Evolutionary conservation across 768 basidiomycete genomes (phyloP), one percentile per base, ranked within the genome.

Genomic region (Coprinellus aureogranulatus): DNA sequence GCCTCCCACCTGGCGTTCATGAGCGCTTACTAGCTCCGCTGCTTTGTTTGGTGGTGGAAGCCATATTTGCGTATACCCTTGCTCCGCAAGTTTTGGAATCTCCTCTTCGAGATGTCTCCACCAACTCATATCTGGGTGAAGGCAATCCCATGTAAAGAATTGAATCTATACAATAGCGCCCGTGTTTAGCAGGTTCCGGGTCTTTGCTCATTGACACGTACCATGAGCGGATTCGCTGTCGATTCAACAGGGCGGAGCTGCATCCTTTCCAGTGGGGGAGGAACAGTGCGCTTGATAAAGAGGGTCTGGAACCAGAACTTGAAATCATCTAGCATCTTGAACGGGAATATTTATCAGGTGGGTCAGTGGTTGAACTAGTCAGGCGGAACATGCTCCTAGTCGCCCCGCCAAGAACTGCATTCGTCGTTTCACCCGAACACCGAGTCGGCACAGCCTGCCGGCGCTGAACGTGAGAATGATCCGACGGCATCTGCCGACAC

Each of bases 21-120:
- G 34, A 14, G 16, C 9, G 64, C 72, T 55, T 59, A 88, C 89
- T 65, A 77, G 79, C 54, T 75, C 70, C 70, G 83, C 86, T 16
- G 87, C 91, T 68, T 92, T 93, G 67, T 89, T 88, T 18, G 89
- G 87, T 5, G 91, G 92, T 31, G 91, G 91, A 30, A 93, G 72
- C 91, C 91, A 94, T 2, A 85, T 77, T 67, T 91, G 89, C 0
- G 91, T 92, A 63, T 92, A 78, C 14, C 91, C 92, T 60, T 90
- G 74, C 45, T 81, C 75, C 4, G 80, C 81, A 20, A 94, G 78
- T 42, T 65, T 72, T 12, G 89, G 86, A 11, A 88, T 72, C 65
- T 91, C 85, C 10, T 61, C 62, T 67, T 89, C 85, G 34, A 93
- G 77, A 68, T 89, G 84, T 64, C 79, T 77, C 91, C 92, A 94